A percentile compares a stretch with the other conserved stretches of the same genome.
Conservation (phyloP, 805 yeast genomes). For the Candida alai region DNA sequence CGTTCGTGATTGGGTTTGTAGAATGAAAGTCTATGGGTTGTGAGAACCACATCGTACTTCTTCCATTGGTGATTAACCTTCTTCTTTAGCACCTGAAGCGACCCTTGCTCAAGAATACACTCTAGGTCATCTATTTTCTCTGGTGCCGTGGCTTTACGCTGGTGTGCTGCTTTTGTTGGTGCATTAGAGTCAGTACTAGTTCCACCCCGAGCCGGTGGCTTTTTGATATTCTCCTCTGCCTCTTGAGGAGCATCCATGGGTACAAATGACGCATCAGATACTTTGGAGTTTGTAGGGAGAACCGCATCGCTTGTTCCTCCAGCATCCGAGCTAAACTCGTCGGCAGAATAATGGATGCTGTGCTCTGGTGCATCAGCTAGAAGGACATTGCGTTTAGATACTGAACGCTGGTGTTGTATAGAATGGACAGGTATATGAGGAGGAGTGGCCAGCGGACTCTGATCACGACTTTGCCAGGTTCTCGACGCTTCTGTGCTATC, state of each 20-base stretch:
- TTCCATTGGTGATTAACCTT: constrained; percentile 46
- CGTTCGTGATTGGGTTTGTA: constrained; percentile 26
- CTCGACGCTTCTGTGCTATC: constrained; percentile 1
- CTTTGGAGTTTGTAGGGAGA: no score
- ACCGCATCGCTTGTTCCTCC: not conserved
- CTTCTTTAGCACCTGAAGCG: constrained; percentile 35
- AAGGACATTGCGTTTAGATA: not conserved
- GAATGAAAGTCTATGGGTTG: constrained; percentile 37
- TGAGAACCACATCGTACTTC: constrained; percentile 38
- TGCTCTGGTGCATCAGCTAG: not conserved
- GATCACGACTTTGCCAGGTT: no score
- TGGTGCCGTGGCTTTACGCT: not conserved
- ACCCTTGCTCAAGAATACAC: constrained; percentile 37
- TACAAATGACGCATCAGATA: not conserved
- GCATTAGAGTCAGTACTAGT: not conserved
- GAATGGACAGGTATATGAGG: constrained; percentile 4
- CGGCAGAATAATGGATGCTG: not conserved
- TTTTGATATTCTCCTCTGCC: not conserved
- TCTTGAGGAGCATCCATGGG: not conserved
- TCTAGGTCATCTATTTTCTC: constrained; percentile 11
- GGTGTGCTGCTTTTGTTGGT: not conserved
- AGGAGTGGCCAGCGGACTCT: not conserved
- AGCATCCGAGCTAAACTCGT: constrained; percentile 7
- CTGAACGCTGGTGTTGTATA: constrained; percentile 1
- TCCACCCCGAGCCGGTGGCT: not conserved